Percentiles rank a stretch among this genome's conserved stretches.
Evolutionary conservation across 768 basidiomycete species (phyloP).

Genomic region (Dictyophora rubrovolvata): DNA sequence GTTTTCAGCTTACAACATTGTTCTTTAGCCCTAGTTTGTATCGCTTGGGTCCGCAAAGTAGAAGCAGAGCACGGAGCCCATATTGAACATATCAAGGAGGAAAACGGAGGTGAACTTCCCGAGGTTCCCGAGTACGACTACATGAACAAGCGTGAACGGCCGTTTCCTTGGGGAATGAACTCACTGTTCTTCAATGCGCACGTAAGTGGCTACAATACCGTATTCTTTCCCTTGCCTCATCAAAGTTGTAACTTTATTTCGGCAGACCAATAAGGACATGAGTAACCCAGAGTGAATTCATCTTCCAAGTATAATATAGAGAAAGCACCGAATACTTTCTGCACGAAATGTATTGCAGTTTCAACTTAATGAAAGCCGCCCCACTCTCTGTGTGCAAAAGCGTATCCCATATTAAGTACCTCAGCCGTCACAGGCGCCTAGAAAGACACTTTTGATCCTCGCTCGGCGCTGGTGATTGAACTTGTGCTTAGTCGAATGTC

Average conservation of each 20-base stretch:
- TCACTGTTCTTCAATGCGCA: slow-evolving; percentile 71
- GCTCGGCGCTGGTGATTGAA: neutral
- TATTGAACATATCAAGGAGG: slow-evolving; percentile 55
- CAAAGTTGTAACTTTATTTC: neutral
- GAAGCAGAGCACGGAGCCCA: slow-evolving; percentile 63
- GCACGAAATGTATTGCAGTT: neutral
- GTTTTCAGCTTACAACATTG: slow-evolving; percentile 14
- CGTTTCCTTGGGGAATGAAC: slow-evolving; percentile 82
- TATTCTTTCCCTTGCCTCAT: slow-evolving; percentile 4
- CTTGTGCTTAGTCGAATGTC: neutral
- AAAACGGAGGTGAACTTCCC: slow-evolving; percentile 65
- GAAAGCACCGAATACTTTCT: neutral
- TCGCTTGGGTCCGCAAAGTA: slow-evolving; percentile 39
- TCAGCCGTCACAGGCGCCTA: too few species aligned
- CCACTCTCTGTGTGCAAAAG: too few species aligned
- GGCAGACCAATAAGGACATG: slow-evolving; percentile 6
- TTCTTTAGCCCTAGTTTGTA: slow-evolving; percentile 19
- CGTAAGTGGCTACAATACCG: slow-evolving; percentile 30
- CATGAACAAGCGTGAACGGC: slow-evolving; percentile 65
- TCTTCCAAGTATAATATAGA: neutral
- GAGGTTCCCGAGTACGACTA: slow-evolving; percentile 65
- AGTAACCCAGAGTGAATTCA: neutral
- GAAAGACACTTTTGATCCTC: too few species aligned
- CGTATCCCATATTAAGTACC: too few species aligned
- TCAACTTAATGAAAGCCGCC: neutral